phyloP scores from a whole-genome alignment of 1,284 basidiomycete species.

The Austroboletus novae-zelandiae region DNA sequence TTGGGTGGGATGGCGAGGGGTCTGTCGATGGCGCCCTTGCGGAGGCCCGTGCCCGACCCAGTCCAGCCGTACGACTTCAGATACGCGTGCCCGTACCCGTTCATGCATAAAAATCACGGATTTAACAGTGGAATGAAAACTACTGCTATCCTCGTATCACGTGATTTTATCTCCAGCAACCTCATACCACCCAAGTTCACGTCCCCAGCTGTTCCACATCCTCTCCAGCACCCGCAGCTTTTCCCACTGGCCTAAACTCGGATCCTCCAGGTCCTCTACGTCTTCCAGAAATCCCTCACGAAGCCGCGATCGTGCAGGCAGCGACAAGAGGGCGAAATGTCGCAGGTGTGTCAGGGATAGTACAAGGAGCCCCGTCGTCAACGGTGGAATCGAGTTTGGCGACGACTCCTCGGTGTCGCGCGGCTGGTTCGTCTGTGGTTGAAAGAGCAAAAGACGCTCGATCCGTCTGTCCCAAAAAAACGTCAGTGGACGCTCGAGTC shows the following conservation, averaged over 20 bases:
- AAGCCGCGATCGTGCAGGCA: conserved; percentile 59
- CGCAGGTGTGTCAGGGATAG: conserved; percentile 71
- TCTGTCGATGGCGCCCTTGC: conserved; percentile 62
- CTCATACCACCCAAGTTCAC: conserved; percentile 52
- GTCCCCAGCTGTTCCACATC: conserved; percentile 91
- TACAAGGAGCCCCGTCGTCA: conserved; percentile 72
- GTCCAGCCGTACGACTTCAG: conserved; percentile 85
- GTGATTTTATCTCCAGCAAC: conserved; percentile 15
- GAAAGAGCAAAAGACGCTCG: conserved; percentile 66
- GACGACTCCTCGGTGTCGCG: conserved; percentile 10
- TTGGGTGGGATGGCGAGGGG: conserved; percentile 83
- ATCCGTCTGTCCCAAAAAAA: conserved; percentile 49
- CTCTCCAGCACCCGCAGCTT: conserved; percentile 79
- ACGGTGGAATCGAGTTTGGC: conserved; percentile 41
- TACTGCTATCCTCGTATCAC: conserved; percentile 12
- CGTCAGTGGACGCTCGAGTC: conserved; percentile 7
- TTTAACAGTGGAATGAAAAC: too few relatives aligned
- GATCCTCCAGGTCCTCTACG: conserved; percentile 80
- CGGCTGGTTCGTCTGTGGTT: conserved; percentile 32
- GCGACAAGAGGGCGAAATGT: conserved; percentile 52
- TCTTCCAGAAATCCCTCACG: conserved; percentile 83
- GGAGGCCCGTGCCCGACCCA: conserved; percentile 76
- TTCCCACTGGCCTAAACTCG: conserved; percentile 60
- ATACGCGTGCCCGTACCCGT: conserved; percentile 59
- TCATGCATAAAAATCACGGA: not conserved